Evolutionary conservation across 2,329 filamentous ascomycete genomes (phyloP), one percentile per base, ranked within the genome.

Genomic region (Drechslerella stenobrocha): DNA sequence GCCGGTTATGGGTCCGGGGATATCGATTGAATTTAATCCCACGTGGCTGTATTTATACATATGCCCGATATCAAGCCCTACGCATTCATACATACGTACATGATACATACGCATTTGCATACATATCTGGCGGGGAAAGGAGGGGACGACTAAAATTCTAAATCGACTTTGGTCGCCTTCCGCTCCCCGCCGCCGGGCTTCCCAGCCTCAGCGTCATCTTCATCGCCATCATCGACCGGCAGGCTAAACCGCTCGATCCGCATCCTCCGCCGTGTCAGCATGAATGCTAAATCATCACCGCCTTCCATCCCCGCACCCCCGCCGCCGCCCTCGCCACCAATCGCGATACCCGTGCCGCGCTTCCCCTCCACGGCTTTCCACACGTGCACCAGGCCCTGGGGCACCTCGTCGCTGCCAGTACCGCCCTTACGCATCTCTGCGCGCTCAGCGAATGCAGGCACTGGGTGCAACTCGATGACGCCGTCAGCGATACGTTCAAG

Each of bases 281-380:
- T 91, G 76, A 98, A 98, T 2, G 90, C 90, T 77, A 96, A 82
- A 76, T 96, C 90, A 74, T 95, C 89, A 22, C 88, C 85, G 70
- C 84, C 85, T 61, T 83, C 83, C 64, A 84, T 84, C 1, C 83
- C 81, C 7, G 84, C 86, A 11, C 89, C 90, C 1, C 90, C 90
- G 1, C 93, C 92, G 71, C 88, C 89, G 92, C 65, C 95, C 89
- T 60, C 55, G 8, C 55, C 63, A 15, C 52, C 56, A 32, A 34
- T 32, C 0, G 57, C 26, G 4, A 67, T 67, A 2, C 63, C 63
- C 1, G 63, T 67, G 1, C 63, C 63, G 1, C 45, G 50, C 28
- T 67, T 67, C 71, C 89, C 86, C 0, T 96, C 80, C 0, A 93
- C 92, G 32, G 97, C 77, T 55, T 86, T 86, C 75, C 95, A 89